phyloP scores from a whole-genome alignment of 2,329 filamentous ascomycete species.

The Ophiostoma sp. region DNA sequence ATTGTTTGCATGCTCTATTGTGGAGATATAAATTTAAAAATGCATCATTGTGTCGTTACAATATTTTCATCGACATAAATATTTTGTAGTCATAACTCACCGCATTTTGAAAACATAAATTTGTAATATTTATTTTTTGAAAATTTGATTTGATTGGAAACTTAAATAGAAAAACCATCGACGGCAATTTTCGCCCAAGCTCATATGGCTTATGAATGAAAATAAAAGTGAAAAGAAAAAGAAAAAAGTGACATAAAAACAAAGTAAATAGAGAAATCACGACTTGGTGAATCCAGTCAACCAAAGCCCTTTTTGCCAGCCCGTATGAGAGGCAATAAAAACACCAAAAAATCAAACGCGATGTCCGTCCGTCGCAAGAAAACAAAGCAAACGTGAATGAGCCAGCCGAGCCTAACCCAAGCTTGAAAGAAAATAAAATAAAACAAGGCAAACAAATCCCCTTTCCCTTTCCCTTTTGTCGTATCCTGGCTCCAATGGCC shows the following conservation, averaged over 20 bases:
- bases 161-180: not conserved
- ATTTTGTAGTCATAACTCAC: not conserved
- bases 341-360: not conserved
- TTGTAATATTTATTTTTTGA: not conserved
- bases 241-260: not conserved
- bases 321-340: not conserved
- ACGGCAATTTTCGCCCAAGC: not conserved
- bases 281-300: not conserved
- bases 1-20: no score
- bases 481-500: not conserved
- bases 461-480: not conserved
- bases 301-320: not conserved
- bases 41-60: not conserved
- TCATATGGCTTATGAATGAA: not conserved
- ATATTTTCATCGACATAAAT: not conserved
- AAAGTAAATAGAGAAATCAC: not conserved
- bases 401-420: slow-evolving; percentile 3
- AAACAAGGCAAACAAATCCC: not conserved
- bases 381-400: not conserved
- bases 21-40: no score
- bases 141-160: not conserved
- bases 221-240: not conserved
- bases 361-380: not conserved
- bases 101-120: not conserved
- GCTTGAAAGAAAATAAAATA: not conserved